Evolutionary conservation across 1,284 basidiomycete genomes (phyloP).

Genomic region (Pseudozyma sp.): DNA sequence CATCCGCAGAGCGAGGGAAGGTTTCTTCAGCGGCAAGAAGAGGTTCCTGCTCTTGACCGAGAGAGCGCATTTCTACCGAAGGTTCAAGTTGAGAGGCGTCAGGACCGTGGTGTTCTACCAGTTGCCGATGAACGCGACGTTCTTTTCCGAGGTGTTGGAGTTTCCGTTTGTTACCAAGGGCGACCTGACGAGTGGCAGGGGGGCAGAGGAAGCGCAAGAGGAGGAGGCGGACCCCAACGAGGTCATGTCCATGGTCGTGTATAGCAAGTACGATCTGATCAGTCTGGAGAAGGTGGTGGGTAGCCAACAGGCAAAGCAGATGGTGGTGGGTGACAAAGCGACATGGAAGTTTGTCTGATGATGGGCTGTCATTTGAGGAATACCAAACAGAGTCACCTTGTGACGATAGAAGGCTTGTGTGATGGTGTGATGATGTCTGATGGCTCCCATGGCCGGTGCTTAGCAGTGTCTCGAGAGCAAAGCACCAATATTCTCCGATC

Average conservation of each 20-base stretch:
- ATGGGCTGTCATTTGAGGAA: no score
- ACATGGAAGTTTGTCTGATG: slow-evolving; percentile 59
- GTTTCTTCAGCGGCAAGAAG: slow-evolving; percentile 90
- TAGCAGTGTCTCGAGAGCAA: not conserved
- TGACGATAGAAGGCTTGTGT: not conserved
- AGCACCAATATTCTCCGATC: not conserved
- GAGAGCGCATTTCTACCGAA: slow-evolving; percentile 95
- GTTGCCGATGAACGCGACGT: slow-evolving; percentile 87
- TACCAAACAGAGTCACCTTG: not conserved
- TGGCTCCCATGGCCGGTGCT: no score
- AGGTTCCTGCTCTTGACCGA: slow-evolving; percentile 91
- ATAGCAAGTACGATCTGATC: slow-evolving; percentile 88
- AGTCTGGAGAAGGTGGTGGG: slow-evolving; percentile 83
- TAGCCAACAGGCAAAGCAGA: slow-evolving; percentile 45
- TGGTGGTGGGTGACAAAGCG: slow-evolving; percentile 53
- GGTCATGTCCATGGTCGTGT: slow-evolving; percentile 75
- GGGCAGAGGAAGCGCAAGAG: slow-evolving; percentile 16
- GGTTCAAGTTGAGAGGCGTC: slow-evolving; percentile 79
- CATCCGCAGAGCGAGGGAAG: slow-evolving; percentile 89
- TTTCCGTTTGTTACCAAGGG: slow-evolving; percentile 78
- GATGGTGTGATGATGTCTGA: not conserved
- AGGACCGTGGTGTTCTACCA: slow-evolving; percentile 92
- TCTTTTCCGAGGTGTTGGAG: slow-evolving; percentile 87
- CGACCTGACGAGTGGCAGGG: slow-evolving; percentile 6
- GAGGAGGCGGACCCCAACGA: slow-evolving; percentile 77